Percentiles rank a stretch among this genome's conserved stretches.
These are phyloP conservation scores for Umbelopsis isabellina DNA, from an alignment of 192 early-diverging fungal species.

Conservation along the genomic window DNA sequence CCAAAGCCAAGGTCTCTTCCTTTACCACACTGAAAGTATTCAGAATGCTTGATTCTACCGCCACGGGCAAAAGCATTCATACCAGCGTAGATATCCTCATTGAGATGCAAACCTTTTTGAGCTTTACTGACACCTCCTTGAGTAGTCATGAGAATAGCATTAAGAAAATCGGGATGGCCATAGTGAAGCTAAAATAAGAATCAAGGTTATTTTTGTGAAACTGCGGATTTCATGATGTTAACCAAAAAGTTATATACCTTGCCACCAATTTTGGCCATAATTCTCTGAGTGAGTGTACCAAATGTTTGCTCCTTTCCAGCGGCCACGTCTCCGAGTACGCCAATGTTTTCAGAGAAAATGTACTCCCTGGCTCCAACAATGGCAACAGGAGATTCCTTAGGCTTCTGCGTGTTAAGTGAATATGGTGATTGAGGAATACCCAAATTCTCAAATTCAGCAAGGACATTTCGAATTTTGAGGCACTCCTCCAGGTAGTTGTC, in stretches of 20 bases:
- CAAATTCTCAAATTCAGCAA: conserved; percentile 86
- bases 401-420: conserved; percentile 60
- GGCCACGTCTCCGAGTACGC: conserved; percentile 84
- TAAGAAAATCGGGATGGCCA: conserved; percentile 90
- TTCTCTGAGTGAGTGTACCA: conserved; percentile 83
- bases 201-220: not conserved
- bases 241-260: conserved; percentile 44
- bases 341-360: conserved; percentile 86
- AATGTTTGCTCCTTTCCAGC: conserved; percentile 91
- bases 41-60: conserved; percentile 86
- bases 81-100: conserved; percentile 93
- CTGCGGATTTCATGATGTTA: not conserved
- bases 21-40: conserved; percentile 93
- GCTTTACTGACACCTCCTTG: conserved; percentile 89
- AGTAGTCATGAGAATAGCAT: conserved; percentile 86
- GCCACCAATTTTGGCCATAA: conserved; percentile 85
- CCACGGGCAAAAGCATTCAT: conserved; percentile 88
- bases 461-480: conserved; percentile 84
- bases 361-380: conserved; percentile 89
- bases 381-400: conserved; percentile 66
- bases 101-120: conserved; percentile 88
- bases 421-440: conserved; percentile 67
- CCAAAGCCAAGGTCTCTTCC: conserved; percentile 91
- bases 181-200: conserved; percentile 36
- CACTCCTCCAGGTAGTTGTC: conserved; percentile 92